These are phyloP conservation scores for Mycena vulgaris DNA, from an alignment of 768 basidiomycete species.

Conservation along the genomic window DNA sequence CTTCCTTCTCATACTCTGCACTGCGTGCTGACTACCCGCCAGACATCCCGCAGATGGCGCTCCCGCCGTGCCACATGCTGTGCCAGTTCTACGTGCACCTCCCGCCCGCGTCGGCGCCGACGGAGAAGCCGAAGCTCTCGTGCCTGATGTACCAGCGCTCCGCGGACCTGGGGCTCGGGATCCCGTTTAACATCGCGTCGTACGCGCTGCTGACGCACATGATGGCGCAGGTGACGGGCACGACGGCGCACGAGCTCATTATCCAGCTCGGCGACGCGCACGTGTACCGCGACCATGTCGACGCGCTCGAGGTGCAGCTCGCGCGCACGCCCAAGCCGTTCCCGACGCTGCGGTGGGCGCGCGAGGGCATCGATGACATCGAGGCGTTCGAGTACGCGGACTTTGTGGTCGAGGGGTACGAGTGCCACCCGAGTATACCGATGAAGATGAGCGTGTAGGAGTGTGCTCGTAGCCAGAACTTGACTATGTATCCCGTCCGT, in stretches of 20 bases:
- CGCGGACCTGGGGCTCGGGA: constrained; percentile 96
- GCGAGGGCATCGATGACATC: constrained; percentile 76
- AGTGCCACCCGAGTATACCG: constrained; percentile 84
- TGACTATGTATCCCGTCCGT: neutral
- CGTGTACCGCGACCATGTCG: constrained; percentile 93
- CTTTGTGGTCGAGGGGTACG: constrained; percentile 89
- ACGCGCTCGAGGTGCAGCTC: constrained; percentile 88
- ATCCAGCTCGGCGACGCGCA: constrained; percentile 99
- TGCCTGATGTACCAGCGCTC: constrained; percentile 99
- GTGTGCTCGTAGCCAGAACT: too few relatives aligned
- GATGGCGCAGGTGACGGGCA: constrained; percentile 93
- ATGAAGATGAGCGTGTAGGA: constrained; percentile 96
- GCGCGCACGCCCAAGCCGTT: constrained; percentile 84
- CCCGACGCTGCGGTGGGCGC: constrained; percentile 83
- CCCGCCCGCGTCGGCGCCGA: constrained; percentile 66
- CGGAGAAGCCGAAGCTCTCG: constrained; percentile 80
- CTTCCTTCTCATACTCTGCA: neutral
- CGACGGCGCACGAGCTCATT: constrained; percentile 89
- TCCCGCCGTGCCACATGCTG: constrained; percentile 98
- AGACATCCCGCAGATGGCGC: constrained; percentile 96
- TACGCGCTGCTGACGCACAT: constrained; percentile 98
- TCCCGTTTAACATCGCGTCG: constrained; percentile 99
- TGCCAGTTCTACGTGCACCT: constrained; percentile 99
- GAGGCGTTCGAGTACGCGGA: constrained; percentile 89
- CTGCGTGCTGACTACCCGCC: constrained; percentile 8